Evolutionary conservation across 2,329 filamentous ascomycete species (phyloP), one percentile per base, ranked within the genome.

Genomic region (Aureobasidium lini): DNA sequence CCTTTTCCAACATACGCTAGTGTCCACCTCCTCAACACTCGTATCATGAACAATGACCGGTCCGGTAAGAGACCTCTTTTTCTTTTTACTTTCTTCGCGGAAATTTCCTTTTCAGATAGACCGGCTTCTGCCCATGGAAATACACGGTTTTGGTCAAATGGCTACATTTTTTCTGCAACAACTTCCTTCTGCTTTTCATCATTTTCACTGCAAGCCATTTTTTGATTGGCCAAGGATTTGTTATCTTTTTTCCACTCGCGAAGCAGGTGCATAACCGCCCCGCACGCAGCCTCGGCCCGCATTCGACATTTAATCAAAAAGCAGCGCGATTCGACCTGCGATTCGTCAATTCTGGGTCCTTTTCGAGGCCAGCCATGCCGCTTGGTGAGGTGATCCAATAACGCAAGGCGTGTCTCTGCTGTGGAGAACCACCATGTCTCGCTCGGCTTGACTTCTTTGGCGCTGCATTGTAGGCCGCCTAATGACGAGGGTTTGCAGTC

Each of bases 11-110:
- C 39, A 56, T 56, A 46, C 40, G 52, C 52, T 56, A 56, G 52
- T 46, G 52, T 46, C 52, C 52, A 56, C 29, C n/a, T 44, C 50
- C 36, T 9, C 23, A 23, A 46, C 52, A 37, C 40, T 36, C 52
- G 52, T 56, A 44, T 56, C 40, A 56, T 46, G 52, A 58, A 44
- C 56, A 58, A 58, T n/a, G 40, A 48, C 44, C 29, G 50, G 50
- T 54, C 50, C 50, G 50, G 50, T 54, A 54, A 42, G 50, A 56
- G 52, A 46, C 52, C 52, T 56, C 40, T 42, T 43, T n/a, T 54
- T 42, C 43, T 34, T 43, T 52, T 11, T 29, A 23, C 8, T 31
- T 29, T 11, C 36, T 40, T 34, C 13, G 10, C 10, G 37, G n/a
- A 34, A 34, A 31, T 23, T 44, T 46, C 29, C 28, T 46, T 28